Evolutionary conservation across 2,329 filamentous ascomycete genomes (phyloP).

Genomic region (Nectriaceae sp.): DNA sequence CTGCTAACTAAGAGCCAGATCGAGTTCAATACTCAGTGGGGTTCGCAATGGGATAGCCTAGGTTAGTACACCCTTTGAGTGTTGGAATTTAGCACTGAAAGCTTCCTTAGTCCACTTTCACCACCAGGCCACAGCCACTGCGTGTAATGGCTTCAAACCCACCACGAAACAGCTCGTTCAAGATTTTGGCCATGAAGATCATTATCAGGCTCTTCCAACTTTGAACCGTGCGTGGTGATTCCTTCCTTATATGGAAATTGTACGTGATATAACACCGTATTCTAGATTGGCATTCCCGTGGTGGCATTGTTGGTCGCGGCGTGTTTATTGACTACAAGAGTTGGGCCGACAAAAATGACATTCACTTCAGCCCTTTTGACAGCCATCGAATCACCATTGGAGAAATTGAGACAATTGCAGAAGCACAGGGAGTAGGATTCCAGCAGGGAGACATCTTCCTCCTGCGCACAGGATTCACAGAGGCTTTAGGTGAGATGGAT

Average conservation of each 20-base stretch:
- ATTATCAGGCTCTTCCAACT: slow-evolving; percentile 27
- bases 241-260: too few species aligned
- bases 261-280: too few species aligned
- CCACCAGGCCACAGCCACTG: slow-evolving; percentile 43
- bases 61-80: slow-evolving; percentile 35
- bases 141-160: slow-evolving; percentile 53
- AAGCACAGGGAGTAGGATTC: slow-evolving; percentile 63
- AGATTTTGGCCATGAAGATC: too few species aligned
- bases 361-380: slow-evolving; percentile 52
- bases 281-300: slow-evolving; percentile 50
- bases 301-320: slow-evolving; percentile 55
- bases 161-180: too few species aligned
- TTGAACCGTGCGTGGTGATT: slow-evolving; percentile 32
- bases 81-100: too few species aligned
- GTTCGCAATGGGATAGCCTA: slow-evolving; percentile 59
- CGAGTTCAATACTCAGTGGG: slow-evolving; percentile 56
- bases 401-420: slow-evolving; percentile 60
- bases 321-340: slow-evolving; percentile 57
- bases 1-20: too few species aligned
- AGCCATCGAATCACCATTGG: slow-evolving; percentile 54
- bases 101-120: too few species aligned
- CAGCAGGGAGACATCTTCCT: slow-evolving; percentile 67
- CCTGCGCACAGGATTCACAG: slow-evolving; percentile 63
- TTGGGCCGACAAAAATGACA: slow-evolving; percentile 52
- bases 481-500: slow-evolving; percentile 53